phyloP scores from a whole-genome alignment of 176 grass and related monocot genomes.

The Luzula sylvatica region DNA sequence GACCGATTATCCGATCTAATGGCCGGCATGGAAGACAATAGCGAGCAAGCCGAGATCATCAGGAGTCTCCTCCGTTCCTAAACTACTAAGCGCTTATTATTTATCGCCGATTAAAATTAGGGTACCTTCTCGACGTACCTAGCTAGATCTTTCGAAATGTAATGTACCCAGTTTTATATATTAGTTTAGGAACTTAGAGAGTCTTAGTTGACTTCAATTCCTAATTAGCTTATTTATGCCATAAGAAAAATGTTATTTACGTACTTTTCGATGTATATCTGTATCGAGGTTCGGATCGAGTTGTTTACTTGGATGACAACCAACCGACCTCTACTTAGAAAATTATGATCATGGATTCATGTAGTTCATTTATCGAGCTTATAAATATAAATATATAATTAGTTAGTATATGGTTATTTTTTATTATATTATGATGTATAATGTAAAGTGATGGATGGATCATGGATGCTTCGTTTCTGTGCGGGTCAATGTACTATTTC shows the following conservation, averaged over 20 bases:
- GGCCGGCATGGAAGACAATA: conserved; percentile 72
- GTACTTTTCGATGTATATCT: conserved; percentile 38
- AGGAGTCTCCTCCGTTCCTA: conserved; percentile 68
- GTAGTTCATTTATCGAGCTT: conserved; percentile 26
- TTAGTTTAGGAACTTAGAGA: conserved; percentile 46
- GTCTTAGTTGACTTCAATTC: conserved; percentile 21
- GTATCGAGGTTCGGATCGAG: conserved; percentile 61
- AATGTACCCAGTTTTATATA: conserved; percentile 33
- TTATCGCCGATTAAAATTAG: conserved; percentile 8
- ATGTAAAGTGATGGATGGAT: background rate
- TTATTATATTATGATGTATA: background rate
- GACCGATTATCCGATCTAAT: conserved; percentile 75
- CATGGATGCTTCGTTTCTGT: background rate
- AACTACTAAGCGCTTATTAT: background rate
- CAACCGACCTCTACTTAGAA: conserved; percentile 78
- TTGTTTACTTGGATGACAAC: conserved; percentile 77
- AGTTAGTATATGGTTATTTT: background rate
- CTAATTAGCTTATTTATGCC: background rate
- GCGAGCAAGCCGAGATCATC: conserved; percentile 72
- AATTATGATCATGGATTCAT: conserved; percentile 22
- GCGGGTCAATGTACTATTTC: background rate
- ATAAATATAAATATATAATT: conserved; percentile 9
- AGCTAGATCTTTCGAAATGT: conserved; percentile 24
- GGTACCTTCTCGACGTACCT: background rate
- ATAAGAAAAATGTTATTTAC: no score